phyloP scores from a whole-genome alignment of 2,329 filamentous ascomycete species.

The Ceratocystis variospora region DNA sequence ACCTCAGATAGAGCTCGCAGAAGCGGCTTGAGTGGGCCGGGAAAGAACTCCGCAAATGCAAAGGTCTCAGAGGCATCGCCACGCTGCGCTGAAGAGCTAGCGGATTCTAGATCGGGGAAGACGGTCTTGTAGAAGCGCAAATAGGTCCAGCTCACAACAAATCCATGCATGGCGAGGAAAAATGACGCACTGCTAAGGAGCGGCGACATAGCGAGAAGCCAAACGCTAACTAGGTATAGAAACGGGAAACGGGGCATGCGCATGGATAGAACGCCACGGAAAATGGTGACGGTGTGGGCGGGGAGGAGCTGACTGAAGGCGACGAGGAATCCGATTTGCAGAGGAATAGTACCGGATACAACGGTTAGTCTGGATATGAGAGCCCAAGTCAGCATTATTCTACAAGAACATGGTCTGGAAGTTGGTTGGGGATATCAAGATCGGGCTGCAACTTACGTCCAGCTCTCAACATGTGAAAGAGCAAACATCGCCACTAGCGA shows the following conservation, averaged over 20 bases:
- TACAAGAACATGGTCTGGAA: slow-evolving; percentile 4
- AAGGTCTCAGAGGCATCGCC: slow-evolving; percentile 96
- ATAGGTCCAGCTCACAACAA: slow-evolving; percentile 86
- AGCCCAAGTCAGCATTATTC: slow-evolving; percentile 10
- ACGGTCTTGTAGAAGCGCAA: slow-evolving; percentile 83
- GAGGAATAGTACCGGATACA: slow-evolving; percentile 74
- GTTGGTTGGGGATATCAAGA: slow-evolving; percentile 14
- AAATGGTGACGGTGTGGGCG: slow-evolving; percentile 89
- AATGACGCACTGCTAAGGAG: slow-evolving; percentile 56
- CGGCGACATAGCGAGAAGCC: slow-evolving; percentile 46
- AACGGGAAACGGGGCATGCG: slow-evolving; percentile 62
- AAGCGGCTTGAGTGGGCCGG: slow-evolving; percentile 64
- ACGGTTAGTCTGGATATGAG: slow-evolving; percentile 50
- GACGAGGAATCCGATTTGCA: slow-evolving; percentile 88
- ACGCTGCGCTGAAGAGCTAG: slow-evolving; percentile 47
- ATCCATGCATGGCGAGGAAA: slow-evolving; percentile 65
- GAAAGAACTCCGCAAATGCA: slow-evolving; percentile 91
- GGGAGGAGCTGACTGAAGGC: slow-evolving; percentile 96
- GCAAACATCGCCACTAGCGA: slow-evolving; percentile 62
- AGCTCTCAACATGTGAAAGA: slow-evolving; percentile 50
- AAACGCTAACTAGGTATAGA: slow-evolving; percentile 60
- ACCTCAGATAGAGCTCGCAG: slow-evolving; percentile 60
- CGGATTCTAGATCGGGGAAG: slow-evolving; percentile 51
- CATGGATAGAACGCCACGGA: slow-evolving; percentile 75
- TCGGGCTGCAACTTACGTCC: slow-evolving; percentile 44